Percentiles rank a stretch among this genome's conserved stretches.
These are phyloP conservation scores for Colletotrichum cereale DNA, from an alignment of 2,329 filamentous ascomycete genomes.

Conservation along the genomic window DNA sequence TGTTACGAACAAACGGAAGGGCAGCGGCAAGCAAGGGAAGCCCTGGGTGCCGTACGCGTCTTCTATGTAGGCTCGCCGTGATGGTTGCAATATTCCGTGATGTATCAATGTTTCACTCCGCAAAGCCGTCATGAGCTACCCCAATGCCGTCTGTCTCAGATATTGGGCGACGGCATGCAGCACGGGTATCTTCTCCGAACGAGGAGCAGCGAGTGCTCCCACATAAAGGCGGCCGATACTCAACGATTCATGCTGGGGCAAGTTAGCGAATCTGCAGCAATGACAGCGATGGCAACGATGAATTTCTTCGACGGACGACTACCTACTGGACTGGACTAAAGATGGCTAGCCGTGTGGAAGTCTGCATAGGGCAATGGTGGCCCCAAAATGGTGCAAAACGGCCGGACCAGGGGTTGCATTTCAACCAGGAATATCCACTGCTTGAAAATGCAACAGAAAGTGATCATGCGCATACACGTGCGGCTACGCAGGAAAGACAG, in stretches of 20 bases:
- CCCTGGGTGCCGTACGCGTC: constrained; percentile 7
- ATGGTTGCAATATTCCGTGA: constrained; percentile 16
- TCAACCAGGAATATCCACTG: constrained; percentile 25
- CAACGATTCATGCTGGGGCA: background rate
- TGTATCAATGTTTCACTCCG: constrained; percentile 30
- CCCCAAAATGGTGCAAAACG: constrained; percentile 22
- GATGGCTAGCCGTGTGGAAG: background rate
- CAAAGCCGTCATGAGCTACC: constrained; percentile 22
- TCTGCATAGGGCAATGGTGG: constrained; percentile 5
- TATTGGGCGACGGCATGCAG: constrained; percentile 26
- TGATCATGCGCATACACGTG: constrained; percentile 31
- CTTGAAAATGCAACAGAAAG: constrained; percentile 18
- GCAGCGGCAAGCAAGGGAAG: constrained; percentile 10
- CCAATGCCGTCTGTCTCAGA: constrained; percentile 30
- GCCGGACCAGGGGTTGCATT: constrained; percentile 21
- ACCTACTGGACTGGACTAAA: background rate
- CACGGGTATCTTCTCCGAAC: constrained; percentile 8
- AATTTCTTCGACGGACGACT: background rate
- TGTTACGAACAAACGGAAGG: constrained; percentile 5
- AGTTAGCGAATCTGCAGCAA: background rate
- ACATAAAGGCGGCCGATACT: background rate
- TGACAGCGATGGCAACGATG: background rate
- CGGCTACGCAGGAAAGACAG: constrained; percentile 23
- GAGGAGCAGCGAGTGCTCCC: background rate
- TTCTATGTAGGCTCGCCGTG: background rate